These are phyloP conservation scores for Emergomyces pasteurianus DNA, from an alignment of 2,329 filamentous ascomycete species.

Conservation along the genomic window DNA sequence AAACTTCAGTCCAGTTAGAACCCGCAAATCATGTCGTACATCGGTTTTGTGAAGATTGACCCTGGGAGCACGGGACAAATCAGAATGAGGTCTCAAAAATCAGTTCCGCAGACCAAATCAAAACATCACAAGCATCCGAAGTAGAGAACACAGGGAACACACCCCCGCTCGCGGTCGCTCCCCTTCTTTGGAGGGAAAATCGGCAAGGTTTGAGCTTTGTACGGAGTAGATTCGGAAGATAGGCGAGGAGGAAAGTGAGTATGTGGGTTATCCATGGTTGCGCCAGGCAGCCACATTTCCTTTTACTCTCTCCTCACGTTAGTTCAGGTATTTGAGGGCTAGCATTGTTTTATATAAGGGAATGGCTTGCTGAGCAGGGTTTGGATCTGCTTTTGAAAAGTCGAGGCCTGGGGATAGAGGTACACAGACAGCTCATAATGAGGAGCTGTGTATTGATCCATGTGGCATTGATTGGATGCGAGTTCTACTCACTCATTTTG, in stretches of 20 bases:
- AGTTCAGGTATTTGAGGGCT: background rate
- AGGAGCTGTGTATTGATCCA: background rate
- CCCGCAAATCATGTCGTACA: conserved; percentile 2
- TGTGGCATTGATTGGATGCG: background rate
- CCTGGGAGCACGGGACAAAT: background rate
- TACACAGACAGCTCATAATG: background rate
- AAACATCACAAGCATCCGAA: background rate
- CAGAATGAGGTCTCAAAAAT: background rate
- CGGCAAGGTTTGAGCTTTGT: background rate
- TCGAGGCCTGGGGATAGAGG: background rate
- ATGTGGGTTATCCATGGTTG: background rate
- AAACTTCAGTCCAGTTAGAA: conserved; percentile 1
- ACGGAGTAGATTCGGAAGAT: background rate
- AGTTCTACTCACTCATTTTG: background rate
- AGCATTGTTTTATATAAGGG: background rate
- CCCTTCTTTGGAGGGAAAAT: background rate
- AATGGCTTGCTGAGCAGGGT: background rate
- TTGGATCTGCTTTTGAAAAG: background rate
- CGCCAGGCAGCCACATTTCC: background rate
- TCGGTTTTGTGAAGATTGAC: background rate
- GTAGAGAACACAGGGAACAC: background rate
- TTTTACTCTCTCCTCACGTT: background rate
- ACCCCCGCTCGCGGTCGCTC: background rate
- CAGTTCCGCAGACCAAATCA: background rate
- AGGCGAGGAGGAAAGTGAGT: background rate